Evolutionary conservation across 2,329 filamentous ascomycete genomes (phyloP).

Genomic region (Stagonosporopsis chrysanthemi): DNA sequence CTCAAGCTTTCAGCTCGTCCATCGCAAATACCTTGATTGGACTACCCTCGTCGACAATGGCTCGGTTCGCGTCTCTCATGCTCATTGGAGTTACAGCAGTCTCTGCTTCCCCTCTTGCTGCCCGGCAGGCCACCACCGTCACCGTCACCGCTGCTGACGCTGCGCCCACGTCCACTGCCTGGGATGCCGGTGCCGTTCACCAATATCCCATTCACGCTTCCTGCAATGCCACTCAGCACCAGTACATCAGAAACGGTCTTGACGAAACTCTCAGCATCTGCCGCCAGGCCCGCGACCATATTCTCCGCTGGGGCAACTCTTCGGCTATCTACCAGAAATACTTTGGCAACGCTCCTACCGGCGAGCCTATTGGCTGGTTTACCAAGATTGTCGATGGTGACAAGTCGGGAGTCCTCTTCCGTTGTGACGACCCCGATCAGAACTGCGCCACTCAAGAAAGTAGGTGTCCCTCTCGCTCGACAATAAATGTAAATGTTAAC

Average conservation of each 20-base stretch:
- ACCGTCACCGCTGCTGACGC: conserved; percentile 31
- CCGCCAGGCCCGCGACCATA: conserved; percentile 68
- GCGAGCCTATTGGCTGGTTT: conserved; percentile 67
- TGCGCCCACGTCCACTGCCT: conserved; percentile 32
- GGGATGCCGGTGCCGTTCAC: conserved; percentile 50
- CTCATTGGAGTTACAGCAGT: conserved; percentile 38
- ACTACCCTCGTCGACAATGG: conserved; percentile 29
- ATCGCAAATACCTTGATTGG: conserved; percentile 4
- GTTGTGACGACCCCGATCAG: conserved; percentile 72
- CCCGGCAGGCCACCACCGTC: conserved; percentile 32
- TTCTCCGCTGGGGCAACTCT: conserved; percentile 63
- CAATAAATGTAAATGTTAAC: not conserved
- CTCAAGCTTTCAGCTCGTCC: conserved; percentile 9
- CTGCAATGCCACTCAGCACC: conserved; percentile 69
- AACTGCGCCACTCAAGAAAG: conserved; percentile 60
- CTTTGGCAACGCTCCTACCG: conserved; percentile 68
- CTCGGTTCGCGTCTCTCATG: conserved; percentile 31
- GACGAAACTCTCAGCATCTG: conserved; percentile 66
- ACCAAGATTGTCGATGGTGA: conserved; percentile 67
- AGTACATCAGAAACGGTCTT: conserved; percentile 64
- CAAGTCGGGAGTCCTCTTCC: conserved; percentile 66
- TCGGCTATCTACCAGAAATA: conserved; percentile 70
- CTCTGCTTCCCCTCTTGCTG: conserved; percentile 37
- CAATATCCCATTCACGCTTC: conserved; percentile 66
- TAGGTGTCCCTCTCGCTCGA: conserved; percentile 14